Conservation (phyloP, 805 yeast genomes). For the Saccharomycopsis guyanensis region DNA sequence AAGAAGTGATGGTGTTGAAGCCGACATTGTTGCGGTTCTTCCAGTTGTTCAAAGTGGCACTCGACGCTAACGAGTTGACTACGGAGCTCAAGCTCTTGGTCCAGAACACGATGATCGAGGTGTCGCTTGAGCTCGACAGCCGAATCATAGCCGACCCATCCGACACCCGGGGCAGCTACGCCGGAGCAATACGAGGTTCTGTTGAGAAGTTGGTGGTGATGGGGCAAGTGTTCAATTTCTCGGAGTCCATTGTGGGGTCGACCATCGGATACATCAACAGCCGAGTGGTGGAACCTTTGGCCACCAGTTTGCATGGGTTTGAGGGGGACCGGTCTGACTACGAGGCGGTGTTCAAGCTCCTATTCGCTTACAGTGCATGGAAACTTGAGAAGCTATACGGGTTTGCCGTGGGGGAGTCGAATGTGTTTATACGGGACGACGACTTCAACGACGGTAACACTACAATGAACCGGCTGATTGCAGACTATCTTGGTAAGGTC, state of each 20-base stretch:
- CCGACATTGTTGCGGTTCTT: conserved; percentile 14
- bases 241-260: conserved; percentile 22
- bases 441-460: conserved; percentile 1
- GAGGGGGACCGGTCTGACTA: conserved; percentile 7
- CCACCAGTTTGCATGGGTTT: conserved; percentile 13
- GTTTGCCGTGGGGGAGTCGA: conserved; percentile 8
- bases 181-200: not conserved
- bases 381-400: conserved; percentile 24
- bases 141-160: not conserved
- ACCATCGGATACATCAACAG: conserved; percentile 21
- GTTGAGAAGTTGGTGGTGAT: conserved; percentile 22
- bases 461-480: not conserved
- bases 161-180: not conserved
- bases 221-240: conserved; percentile 22
- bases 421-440: not conserved
- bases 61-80: conserved; percentile 26
- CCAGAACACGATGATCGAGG: conserved; percentile 21
- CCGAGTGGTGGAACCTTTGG: conserved; percentile 17
- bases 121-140: conserved; percentile 13
- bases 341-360: conserved; percentile 13
- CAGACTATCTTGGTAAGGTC: not conserved
- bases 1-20: conserved; percentile 7
- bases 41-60: conserved; percentile 23
- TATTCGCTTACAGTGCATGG: conserved; percentile 14
- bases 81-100: conserved; percentile 22